Percentiles rank a stretch among this genome's conserved stretches.
Evolutionary conservation across 495 filamentous ascomycete species (phyloP).

Genomic region (Penicillium antarcticum): DNA sequence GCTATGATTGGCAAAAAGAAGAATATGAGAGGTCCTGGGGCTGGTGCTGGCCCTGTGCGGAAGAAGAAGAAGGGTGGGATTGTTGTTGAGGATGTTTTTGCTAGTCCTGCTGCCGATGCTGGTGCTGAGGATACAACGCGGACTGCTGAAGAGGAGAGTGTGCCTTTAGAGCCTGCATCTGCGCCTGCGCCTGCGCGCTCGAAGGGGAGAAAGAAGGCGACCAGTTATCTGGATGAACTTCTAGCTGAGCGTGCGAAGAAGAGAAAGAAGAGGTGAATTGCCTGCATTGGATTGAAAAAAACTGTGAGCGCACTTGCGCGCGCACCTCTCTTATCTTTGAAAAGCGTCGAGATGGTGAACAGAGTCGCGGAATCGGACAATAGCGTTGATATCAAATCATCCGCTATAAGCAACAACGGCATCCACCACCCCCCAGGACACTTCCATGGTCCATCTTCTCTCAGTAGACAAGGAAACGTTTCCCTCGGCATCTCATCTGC

Average conservation of each 20-base stretch:
- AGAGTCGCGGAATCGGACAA: too few relatives aligned
- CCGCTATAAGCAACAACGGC: neutral
- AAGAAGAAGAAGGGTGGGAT: slow-evolving; percentile 4
- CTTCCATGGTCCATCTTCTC: too few relatives aligned
- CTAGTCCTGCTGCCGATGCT: neutral
- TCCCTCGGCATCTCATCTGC: neutral
- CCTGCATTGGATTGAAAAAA: slow-evolving; percentile 3
- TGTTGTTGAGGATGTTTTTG: slow-evolving; percentile 3
- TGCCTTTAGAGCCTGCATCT: slow-evolving; percentile 1
- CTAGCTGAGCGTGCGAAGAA: slow-evolving; percentile 49
- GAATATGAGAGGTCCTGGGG: slow-evolving; percentile 22
- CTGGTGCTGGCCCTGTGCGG: neutral
- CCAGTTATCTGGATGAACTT: slow-evolving; percentile 51
- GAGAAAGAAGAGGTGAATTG: slow-evolving; percentile 51
- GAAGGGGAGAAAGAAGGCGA: slow-evolving; percentile 37
- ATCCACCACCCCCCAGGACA: too few relatives aligned
- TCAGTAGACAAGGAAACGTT: neutral
- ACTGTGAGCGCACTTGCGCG: slow-evolving; percentile 1
- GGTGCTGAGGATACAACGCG: neutral
- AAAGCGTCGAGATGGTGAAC: neutral
- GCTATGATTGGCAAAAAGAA: slow-evolving; percentile 50
- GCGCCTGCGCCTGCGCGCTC: slow-evolving; percentile 12
- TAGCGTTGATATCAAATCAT: neutral
- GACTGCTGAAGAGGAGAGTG: slow-evolving; percentile 1
- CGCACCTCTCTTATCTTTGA: neutral